Evolutionary conservation across 495 filamentous ascomycete genomes (phyloP).

Genomic region (Penicillium tannophilum): DNA sequence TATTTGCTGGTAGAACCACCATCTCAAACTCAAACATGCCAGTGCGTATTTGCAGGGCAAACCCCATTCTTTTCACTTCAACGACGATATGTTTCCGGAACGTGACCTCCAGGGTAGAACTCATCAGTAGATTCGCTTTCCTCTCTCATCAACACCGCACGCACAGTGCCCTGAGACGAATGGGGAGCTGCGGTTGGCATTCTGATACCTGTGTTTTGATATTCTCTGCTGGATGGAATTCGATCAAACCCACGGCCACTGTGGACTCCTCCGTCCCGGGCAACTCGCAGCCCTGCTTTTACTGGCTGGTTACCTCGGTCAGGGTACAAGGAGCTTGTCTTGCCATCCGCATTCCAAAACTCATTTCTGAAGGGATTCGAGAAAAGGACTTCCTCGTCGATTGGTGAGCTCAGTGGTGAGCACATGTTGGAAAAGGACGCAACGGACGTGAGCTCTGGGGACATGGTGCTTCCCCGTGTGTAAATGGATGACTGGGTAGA

Average conservation of each 20-base stretch:
- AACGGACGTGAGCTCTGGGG: slow-evolving; percentile 21
- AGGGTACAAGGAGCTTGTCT: slow-evolving; percentile 27
- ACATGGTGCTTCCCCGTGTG: slow-evolving; percentile 4
- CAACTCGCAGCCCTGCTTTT: slow-evolving; percentile 15
- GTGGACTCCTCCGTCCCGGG: not conserved
- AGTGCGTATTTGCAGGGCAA: not conserved
- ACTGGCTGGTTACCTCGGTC: slow-evolving; percentile 29
- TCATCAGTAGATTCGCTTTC: slow-evolving; percentile 6
- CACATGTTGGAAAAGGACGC: slow-evolving; percentile 24
- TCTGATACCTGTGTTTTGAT: not conserved
- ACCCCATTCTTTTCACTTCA: not conserved
- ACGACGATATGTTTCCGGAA: not conserved
- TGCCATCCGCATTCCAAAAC: slow-evolving; percentile 39
- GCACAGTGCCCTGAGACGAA: not conserved
- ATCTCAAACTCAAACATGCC: not conserved
- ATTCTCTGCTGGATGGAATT: not conserved
- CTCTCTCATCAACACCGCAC: slow-evolving; percentile 7
- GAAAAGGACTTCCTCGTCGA: slow-evolving; percentile 32
- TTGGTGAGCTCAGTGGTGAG: slow-evolving; percentile 30
- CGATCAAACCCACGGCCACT: not conserved
- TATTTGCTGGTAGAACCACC: no score
- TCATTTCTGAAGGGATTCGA: slow-evolving; percentile 25
- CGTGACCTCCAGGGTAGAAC: not conserved
- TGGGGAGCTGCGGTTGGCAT: not conserved
- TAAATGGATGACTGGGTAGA: not conserved